Evolutionary conservation across 495 filamentous ascomycete species (phyloP).

Genomic region (Articulospora tetracladia): DNA sequence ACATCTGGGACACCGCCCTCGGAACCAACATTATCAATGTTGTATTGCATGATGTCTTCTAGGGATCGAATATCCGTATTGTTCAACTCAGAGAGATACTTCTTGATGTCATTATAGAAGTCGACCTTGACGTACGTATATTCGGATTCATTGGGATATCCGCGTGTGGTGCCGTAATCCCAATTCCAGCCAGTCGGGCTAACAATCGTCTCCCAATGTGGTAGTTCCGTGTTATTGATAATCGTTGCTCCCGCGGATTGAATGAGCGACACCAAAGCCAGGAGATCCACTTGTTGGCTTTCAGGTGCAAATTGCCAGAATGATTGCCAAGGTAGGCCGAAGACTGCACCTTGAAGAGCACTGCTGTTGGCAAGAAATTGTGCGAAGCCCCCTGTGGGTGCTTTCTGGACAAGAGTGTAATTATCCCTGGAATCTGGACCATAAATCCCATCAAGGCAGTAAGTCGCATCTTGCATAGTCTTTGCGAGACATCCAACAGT

Average conservation of each 20-base stretch:
- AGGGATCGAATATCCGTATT: constrained; percentile 61
- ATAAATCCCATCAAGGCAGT: constrained; percentile 63
- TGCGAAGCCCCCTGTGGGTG: constrained; percentile 50
- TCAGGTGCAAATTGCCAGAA: constrained; percentile 59
- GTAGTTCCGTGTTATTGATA: constrained; percentile 67
- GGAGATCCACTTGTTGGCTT: constrained; percentile 48
- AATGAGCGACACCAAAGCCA: constrained; percentile 50
- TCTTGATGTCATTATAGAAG: constrained; percentile 70
- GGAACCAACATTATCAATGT: constrained; percentile 58
- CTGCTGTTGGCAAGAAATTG: constrained; percentile 48
- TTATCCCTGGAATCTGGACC: constrained; percentile 54
- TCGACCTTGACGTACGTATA: constrained; percentile 71
- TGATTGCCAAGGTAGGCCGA: constrained; percentile 66
- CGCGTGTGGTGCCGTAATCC: constrained; percentile 62
- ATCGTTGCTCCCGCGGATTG: constrained; percentile 59
- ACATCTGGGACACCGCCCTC: constrained; percentile 65
- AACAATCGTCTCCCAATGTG: constrained; percentile 55
- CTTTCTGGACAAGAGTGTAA: constrained; percentile 52
- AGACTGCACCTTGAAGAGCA: constrained; percentile 55
- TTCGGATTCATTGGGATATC: constrained; percentile 65
- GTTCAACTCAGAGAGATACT: constrained; percentile 60
- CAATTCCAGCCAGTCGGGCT: constrained; percentile 65
- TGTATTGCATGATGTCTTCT: constrained; percentile 66
- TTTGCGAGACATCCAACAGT: constrained; percentile 62
- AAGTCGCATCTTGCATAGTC: constrained; percentile 63